Evolutionary conservation across 495 filamentous ascomycete genomes (phyloP).

Genomic region (Xylaria cubensis): DNA sequence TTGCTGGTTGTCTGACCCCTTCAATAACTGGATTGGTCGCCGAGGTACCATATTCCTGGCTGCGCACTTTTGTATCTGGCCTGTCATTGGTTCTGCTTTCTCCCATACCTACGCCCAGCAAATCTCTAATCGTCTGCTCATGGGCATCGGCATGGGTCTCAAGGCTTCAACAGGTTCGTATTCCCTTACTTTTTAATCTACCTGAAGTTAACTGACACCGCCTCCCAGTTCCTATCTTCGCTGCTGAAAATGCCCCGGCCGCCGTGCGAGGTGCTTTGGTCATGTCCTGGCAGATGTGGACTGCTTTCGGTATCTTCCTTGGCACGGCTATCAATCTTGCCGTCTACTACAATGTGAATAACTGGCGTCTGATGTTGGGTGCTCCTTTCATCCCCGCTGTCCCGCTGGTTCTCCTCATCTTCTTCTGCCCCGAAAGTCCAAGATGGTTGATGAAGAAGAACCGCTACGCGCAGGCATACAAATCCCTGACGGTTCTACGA

Average conservation of each 20-base stretch:
- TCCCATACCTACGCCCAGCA: constrained; percentile 69
- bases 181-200: not conserved
- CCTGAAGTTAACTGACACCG: not conserved
- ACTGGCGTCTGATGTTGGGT: constrained; percentile 81
- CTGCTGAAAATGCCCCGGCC: constrained; percentile 78
- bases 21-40: constrained; percentile 71
- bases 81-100: constrained; percentile 70
- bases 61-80: constrained; percentile 67
- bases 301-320: constrained; percentile 79
- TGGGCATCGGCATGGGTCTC: constrained; percentile 76
- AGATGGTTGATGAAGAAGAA: constrained; percentile 70
- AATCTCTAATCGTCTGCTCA: constrained; percentile 65
- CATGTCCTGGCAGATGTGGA: constrained; percentile 89
- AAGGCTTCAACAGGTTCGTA: constrained; percentile 56
- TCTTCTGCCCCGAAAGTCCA: constrained; percentile 76
- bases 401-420: constrained; percentile 68
- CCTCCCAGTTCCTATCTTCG: constrained; percentile 70
- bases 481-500: constrained; percentile 66
- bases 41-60: constrained; percentile 72
- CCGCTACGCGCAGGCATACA: constrained; percentile 66
- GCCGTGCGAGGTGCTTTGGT: constrained; percentile 78
- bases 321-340: constrained; percentile 75
- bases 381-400: constrained; percentile 81
- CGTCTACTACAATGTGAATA: constrained; percentile 57
- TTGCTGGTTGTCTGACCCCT: constrained; percentile 74